Evolutionary conservation across 1,139 yeast species (phyloP), one percentile per base, ranked within the genome.

Genomic region (Trichomonascaceae sp.): DNA sequence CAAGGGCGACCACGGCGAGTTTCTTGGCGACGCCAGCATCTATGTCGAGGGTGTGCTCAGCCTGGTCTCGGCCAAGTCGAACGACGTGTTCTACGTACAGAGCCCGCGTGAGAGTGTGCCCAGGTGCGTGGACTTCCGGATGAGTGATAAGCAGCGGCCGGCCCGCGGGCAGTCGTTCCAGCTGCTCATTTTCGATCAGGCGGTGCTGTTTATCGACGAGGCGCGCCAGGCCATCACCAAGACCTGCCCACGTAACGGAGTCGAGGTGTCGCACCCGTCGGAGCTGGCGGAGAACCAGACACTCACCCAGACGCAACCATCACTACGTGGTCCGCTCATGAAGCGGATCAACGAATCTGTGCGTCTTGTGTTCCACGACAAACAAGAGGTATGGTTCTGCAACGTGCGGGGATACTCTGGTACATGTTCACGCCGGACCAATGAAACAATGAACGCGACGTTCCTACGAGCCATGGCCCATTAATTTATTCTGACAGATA

Each of bases 1-100:
- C 11, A 28, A 28, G 4, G 41, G 39, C 22, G 27, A 18, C 14
- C 42, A 35, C 29, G 49, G 48, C 4, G 33, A 36, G 14, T 45
- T 37, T 26, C 17, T 46, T 11, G 43, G 50, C 34, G 51, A 47
- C 32, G 35, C 42, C 4, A 36, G 37, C 16, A 46, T 45, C 13
- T 36, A 38, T 4, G 27, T 47, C 20, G 40, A 37, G 20, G 27
- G 38, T 20, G 35, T 40, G 17, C 41, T 45, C 13, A 35, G 34
- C 16, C 39, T 47, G 18, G 43, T 42, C 27, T 46, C 40, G 9
- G 34, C 40, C n/a, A 30, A 20, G 11, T 8, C 6, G 9, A 20
- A 20, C 23, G 50, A 46, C 29, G 43, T 37, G 15, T 32, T 41
- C 23, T 38, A 37, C 28, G 40, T 36, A 15, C 32, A 31, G 9